Conservation (phyloP, 768 basidiomycete species). For the Melanogaster broomeanus region DNA sequence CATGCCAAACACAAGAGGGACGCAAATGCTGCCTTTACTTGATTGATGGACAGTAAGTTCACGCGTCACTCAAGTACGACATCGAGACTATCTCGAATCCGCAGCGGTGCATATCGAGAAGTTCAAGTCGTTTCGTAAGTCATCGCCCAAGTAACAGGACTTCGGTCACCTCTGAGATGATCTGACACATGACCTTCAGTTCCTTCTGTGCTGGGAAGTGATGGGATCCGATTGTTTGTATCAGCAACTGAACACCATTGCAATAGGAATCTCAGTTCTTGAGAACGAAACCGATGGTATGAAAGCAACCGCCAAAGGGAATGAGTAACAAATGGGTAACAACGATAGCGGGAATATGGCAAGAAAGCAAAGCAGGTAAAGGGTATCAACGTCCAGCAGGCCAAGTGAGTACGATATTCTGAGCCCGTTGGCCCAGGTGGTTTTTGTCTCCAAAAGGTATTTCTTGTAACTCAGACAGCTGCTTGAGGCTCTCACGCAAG, state of each 20-base stretch:
- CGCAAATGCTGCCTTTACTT: too few species aligned
- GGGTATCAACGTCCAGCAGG: conserved; percentile 1
- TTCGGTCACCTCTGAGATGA: neutral
- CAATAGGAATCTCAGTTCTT: too few species aligned
- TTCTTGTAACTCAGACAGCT: conserved; percentile 26
- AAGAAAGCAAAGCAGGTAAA: neutral
- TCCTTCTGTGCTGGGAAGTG: conserved; percentile 92
- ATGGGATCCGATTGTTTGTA: neutral
- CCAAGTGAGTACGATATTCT: conserved; percentile 15
- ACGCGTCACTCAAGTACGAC: conserved; percentile 77
- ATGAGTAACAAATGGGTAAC: too few species aligned
- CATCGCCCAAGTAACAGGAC: neutral
- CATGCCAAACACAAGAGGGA: too few species aligned
- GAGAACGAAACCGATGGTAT: too few species aligned
- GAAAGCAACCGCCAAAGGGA: too few species aligned
- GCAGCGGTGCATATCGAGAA: conserved; percentile 45
- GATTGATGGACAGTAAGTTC: too few species aligned
- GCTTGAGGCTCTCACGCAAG: conserved; percentile 20
- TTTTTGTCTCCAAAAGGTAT: conserved; percentile 34
- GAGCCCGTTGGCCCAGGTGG: conserved; percentile 24
- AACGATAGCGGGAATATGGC: too few species aligned
- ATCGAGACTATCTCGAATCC: conserved; percentile 72
- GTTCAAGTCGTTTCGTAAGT: conserved; percentile 31
- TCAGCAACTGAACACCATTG: too few species aligned
- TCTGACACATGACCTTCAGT: conserved; percentile 53